Evolutionary conservation across 129 eudicot genomes (phyloP), one percentile per base, ranked within the genome.

Genomic region (Chrysanthemum makinoi): DNA sequence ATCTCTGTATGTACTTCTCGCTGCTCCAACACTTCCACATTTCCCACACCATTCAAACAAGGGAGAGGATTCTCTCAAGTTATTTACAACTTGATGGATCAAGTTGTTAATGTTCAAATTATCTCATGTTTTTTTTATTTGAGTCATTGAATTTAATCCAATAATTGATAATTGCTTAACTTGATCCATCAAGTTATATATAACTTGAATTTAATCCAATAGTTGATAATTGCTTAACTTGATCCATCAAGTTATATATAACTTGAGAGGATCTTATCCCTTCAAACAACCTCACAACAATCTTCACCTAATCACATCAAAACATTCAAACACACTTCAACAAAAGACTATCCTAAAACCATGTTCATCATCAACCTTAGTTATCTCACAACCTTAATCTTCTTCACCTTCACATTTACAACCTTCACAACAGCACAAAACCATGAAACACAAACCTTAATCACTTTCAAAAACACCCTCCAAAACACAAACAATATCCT

Each of bases 401-500:
- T n/a, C n/a, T n/a, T 22, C 24, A 22, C 24, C 9, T 35, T 72
- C 8, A 5, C 51, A 13, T 39, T 35, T 9, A 67, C 39, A 35
- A 8, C 5, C 49, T 39, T 64, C 53, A 70, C 77, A 43, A n/a
- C 63, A 68, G 22, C 54, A 20, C 49, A 56, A 14, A 35, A 14
- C 76, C 54, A 67, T 58, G 86, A 89, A 8, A 53, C 62, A 51
- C 74, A 69, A 30, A 55, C 8, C 60, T 56, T 89, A 72, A 49
- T 86, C 52, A 74, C 84, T 12, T 89, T 89, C 86, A 83, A 75
- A 58, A 39, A 77, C 68, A 74, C 89, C 3, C 83, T 89, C 18
- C 17, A 55, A 66, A 76, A 60, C 19, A 52, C 3, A 52, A 3
- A 52, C 4, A 76, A 85, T 3, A 6, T 54, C 35, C 82, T 89